Conservation (phyloP, 163 green algal species). For the Chlorella variabilis region DNA sequence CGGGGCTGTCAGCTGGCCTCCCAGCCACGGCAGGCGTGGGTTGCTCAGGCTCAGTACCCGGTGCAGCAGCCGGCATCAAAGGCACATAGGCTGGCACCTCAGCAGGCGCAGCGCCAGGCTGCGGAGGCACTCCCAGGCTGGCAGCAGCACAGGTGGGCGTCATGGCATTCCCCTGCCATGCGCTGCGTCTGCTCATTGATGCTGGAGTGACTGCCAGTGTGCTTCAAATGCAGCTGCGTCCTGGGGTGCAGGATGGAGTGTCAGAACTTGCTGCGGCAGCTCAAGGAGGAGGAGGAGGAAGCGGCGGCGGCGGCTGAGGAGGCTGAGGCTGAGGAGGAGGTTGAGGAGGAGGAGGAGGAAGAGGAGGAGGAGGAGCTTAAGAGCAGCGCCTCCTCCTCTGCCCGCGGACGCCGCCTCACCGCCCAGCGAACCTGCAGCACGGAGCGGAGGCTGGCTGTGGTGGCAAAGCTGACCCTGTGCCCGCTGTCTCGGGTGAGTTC, state of each 20-base stretch:
- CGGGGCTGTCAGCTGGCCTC: too few species aligned
- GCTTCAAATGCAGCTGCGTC: too few species aligned
- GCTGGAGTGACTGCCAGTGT: too few species aligned
- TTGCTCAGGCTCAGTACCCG: neutral
- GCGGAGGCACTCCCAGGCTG: too few species aligned
- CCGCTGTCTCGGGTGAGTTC: conserved; percentile 6
- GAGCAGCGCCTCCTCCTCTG: neutral
- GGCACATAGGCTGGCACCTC: neutral
- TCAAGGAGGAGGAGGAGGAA: neutral
- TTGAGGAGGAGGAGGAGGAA: neutral
- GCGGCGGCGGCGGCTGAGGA: too few species aligned
- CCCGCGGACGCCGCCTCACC: neutral
- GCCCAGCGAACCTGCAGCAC: neutral
- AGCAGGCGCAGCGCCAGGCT: neutral
- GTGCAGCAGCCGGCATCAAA: neutral
- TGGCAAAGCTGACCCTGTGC: neutral
- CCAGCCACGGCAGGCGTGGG: too few species aligned
- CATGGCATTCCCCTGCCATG: too few species aligned
- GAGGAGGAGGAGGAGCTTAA: neutral
- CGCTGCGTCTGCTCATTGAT: too few species aligned
- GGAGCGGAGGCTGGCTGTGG: neutral
- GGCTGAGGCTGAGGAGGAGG: neutral
- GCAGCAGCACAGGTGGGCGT: too few species aligned
- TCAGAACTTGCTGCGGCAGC: neutral
- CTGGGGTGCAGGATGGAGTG: neutral